Percentiles rank a stretch among this genome's conserved stretches.
phyloP scores from a whole-genome alignment of 2,329 filamentous ascomycete genomes.

The Aspergillus sergii region DNA sequence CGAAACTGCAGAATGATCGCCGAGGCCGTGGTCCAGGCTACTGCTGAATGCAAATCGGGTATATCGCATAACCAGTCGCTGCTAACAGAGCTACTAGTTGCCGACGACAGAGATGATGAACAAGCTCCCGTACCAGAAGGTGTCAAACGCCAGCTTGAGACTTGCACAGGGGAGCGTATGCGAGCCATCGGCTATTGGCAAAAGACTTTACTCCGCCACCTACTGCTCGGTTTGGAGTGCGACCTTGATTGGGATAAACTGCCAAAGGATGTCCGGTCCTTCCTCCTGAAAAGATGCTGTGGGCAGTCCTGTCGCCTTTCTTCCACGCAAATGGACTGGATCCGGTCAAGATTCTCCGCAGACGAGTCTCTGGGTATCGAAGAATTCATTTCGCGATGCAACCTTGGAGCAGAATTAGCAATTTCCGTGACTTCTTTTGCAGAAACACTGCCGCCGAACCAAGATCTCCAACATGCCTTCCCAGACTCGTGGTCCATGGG shows the following conservation, averaged over 20 bases:
- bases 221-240: slow-evolving; percentile 53
- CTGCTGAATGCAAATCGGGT: slow-evolving; percentile 37
- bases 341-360: slow-evolving; percentile 48
- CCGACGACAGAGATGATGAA: slow-evolving; percentile 38
- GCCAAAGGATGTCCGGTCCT: slow-evolving; percentile 48
- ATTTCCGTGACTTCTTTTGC: slow-evolving; percentile 35
- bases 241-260: slow-evolving; percentile 57
- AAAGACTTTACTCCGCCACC: slow-evolving; percentile 49
- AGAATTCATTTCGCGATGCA: slow-evolving; percentile 51
- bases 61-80: slow-evolving; percentile 41
- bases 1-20: slow-evolving; percentile 42
- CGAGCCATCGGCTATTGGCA: slow-evolving; percentile 25
- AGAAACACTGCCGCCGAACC: slow-evolving; percentile 30
- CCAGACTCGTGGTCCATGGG: slow-evolving; percentile 32
- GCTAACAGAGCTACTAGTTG: slow-evolving; percentile 37
- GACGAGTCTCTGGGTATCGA: slow-evolving; percentile 42
- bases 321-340: slow-evolving; percentile 22
- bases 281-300: slow-evolving; percentile 50
- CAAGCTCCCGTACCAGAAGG: slow-evolving; percentile 27
- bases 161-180: slow-evolving; percentile 34
- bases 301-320: slow-evolving; percentile 46
- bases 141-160: slow-evolving; percentile 24
- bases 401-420: slow-evolving; percentile 48
- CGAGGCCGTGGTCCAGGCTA: slow-evolving; percentile 41
- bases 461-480: slow-evolving; percentile 20